Conservation (phyloP, 2,329 filamentous ascomycete genomes). For the Acephala macrosclerotiorum region DNA sequence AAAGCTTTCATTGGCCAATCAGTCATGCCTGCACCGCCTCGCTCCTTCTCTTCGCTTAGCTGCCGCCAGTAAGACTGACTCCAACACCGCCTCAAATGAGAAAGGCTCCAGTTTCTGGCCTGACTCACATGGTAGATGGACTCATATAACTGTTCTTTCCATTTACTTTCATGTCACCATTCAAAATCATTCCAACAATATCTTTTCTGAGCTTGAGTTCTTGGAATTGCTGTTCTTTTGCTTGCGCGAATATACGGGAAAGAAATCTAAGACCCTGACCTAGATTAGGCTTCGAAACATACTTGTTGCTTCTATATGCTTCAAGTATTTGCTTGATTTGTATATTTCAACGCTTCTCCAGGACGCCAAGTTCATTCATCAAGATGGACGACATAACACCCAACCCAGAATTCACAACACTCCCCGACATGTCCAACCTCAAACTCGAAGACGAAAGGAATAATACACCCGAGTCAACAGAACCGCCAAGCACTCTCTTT, state of each 20-base stretch:
- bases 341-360: background rate
- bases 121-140: background rate
- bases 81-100: background rate
- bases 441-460: background rate
- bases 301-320: background rate
- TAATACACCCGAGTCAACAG: background rate
- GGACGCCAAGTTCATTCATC: background rate
- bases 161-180: background rate
- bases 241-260: background rate
- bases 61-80: background rate
- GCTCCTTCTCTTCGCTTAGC: background rate
- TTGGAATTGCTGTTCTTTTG: background rate
- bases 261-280: background rate
- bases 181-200: background rate
- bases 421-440: background rate
- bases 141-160: background rate
- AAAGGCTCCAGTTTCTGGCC: background rate
- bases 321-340: too few relatives aligned
- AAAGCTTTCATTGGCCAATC: background rate
- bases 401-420: background rate
- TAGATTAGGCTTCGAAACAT: background rate
- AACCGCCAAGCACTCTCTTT: constrained; percentile 24
- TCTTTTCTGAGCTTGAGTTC: background rate
- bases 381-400: background rate
- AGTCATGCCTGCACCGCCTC: background rate